Evolutionary conservation across 140 eudicot genomes (phyloP).

Genomic region (Oenanthe javanica): DNA sequence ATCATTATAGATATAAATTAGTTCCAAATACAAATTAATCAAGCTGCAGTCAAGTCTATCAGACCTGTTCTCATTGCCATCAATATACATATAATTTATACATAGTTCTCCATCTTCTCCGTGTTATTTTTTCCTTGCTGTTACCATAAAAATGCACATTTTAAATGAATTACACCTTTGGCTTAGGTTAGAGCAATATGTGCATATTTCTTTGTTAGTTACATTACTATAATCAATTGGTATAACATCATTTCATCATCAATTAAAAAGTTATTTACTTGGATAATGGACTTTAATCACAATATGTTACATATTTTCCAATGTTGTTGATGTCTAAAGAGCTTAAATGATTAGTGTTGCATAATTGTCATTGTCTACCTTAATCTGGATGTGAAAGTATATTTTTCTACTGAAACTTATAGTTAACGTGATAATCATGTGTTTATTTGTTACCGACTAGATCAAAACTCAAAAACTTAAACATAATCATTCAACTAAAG

Average conservation of each 20-base stretch:
- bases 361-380: too few relatives aligned
- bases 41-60: not conserved
- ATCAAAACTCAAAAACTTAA: too few relatives aligned
- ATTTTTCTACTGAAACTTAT: too few relatives aligned
- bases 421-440: too few relatives aligned
- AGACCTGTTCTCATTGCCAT: not conserved
- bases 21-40: not conserved
- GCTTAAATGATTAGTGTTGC: not conserved
- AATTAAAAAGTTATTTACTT: too few relatives aligned
- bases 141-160: not conserved
- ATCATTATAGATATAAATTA: constrained; percentile 59
- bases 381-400: too few relatives aligned
- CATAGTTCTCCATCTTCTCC: not conserved
- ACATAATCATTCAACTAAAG: too few relatives aligned
- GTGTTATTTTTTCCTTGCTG: not conserved
- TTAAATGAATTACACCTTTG: not conserved
- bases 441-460: too few relatives aligned
- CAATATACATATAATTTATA: not conserved
- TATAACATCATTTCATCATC: too few relatives aligned
- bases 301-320: not conserved
- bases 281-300: not conserved
- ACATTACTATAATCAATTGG: too few relatives aligned
- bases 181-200: not conserved
- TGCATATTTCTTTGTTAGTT: not conserved
- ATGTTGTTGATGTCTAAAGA: not conserved